Evolutionary conservation across 345 rosid genomes (phyloP).

Genomic region (Brassica incana): DNA sequence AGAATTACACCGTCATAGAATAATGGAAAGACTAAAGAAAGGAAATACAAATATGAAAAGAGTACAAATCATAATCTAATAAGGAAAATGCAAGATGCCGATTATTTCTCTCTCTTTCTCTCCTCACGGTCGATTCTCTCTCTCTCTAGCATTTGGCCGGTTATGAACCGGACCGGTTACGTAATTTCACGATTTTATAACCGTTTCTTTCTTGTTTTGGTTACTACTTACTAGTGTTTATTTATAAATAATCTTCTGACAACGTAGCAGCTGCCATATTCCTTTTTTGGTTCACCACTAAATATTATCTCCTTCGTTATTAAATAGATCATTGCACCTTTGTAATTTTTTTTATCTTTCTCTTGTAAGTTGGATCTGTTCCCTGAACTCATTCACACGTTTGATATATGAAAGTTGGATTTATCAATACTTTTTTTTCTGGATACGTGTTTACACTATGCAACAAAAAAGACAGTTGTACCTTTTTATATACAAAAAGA

Average conservation of each 20-base stretch:
- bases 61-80: too few relatives aligned
- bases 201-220: conserved; percentile 26
- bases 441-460: neutral
- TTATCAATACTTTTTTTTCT: neutral
- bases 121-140: too few relatives aligned
- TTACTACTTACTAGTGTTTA: neutral
- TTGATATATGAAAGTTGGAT: conserved; percentile 17
- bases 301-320: neutral
- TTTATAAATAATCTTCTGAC: neutral
- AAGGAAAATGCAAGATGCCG: too few relatives aligned
- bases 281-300: neutral
- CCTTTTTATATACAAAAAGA: neutral
- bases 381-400: neutral
- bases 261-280: conserved; percentile 22
- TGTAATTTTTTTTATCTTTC: neutral
- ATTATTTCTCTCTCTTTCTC: too few relatives aligned
- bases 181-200: too few relatives aligned
- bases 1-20: too few relatives aligned
- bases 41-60: too few relatives aligned
- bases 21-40: too few relatives aligned
- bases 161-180: too few relatives aligned
- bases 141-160: too few relatives aligned
- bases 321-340: conserved; percentile 1
- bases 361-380: conserved; percentile 5
- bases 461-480: neutral